Base-by-base conservation (phyloP, 2,329 filamentous ascomycete species). In the Aureobasidium namibiae region DNA sequence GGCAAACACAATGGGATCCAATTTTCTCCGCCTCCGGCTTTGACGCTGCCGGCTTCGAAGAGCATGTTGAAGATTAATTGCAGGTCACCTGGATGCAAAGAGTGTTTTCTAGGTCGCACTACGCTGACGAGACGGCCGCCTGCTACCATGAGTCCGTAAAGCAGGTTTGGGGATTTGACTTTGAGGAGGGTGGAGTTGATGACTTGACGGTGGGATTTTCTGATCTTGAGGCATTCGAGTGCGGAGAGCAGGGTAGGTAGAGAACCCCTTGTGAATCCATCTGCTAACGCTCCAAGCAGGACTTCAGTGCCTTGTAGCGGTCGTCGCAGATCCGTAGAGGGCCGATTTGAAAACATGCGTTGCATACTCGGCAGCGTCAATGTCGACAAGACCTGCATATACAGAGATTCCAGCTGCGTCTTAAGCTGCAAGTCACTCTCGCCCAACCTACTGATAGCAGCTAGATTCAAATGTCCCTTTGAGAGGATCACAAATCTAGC, bases 1-100 rank as follows among this genome's bases (percentile, higher is more conserved):
- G 94, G 95, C 3, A 99, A 81, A 67, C 94, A 99, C 7, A 99
- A 80, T 0, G 94, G 94, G 49, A 97, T 92, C 94, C 94, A 99
- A 67, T 92, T 96, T 73, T 99, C 94, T 31, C 92, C 94, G n/a
- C 84, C 91, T 6, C 89, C 92, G 21, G 90, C 88, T 70, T 94
- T 92, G 70, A 99, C 88, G 44, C 90, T 88, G 50, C 90, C 90
- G 2, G 92, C 94, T 75, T 95, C 92, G 67, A 99, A 99, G 1
- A 99, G 84, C 95, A 99, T 99, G 70, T 97, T 97, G 80, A 99
- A 99, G 62, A 99, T 92, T 46, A 99, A 82, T 69, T 96, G 92
- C 24, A 99, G 80, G 70, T 99, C 94, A 63, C 92, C 92, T 0
- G 95, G 94, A 67, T 99, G 95, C 2, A 99, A 80, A 0, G 92